Percentiles rank a stretch among this genome's conserved stretches.
Evolutionary conservation across 78 protist species (phyloP).

Genomic region (Emiliania huxleyi): DNA sequence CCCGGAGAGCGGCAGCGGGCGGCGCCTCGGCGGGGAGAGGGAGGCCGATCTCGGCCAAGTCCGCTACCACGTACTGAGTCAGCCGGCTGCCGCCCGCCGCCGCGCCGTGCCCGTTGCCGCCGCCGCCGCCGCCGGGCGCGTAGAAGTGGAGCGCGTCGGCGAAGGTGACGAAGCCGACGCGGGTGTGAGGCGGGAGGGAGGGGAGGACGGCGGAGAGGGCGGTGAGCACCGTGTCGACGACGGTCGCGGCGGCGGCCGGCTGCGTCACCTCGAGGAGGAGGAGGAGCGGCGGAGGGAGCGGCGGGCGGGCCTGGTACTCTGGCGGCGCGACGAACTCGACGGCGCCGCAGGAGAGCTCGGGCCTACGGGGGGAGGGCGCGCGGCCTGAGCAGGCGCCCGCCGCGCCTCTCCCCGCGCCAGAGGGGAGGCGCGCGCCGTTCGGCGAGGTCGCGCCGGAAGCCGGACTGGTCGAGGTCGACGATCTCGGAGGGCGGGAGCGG

Average conservation of each 20-base stretch:
- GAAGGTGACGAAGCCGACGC: conserved; percentile 52
- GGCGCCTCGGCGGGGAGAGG: conserved; percentile 49
- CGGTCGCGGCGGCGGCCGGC: neutral
- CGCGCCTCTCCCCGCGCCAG: no score
- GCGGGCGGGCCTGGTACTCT: conserved; percentile 5
- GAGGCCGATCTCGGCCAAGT: conserved; percentile 50
- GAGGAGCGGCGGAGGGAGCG: neutral
- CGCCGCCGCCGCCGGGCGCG: neutral
- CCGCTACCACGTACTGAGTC: conserved; percentile 38
- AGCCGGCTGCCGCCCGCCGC: neutral
- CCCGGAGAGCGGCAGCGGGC: no score
- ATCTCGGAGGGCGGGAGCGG: neutral
- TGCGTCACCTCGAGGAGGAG: neutral
- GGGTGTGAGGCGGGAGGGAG: neutral
- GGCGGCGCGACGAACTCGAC: neutral
- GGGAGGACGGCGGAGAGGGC: neutral
- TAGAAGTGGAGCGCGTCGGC: conserved; percentile 57
- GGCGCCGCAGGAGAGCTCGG: conserved; percentile 25
- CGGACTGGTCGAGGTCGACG: neutral
- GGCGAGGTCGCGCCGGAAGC: neutral
- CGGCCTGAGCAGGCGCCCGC: no score
- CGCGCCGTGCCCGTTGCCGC: no score
- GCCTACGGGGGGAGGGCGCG: no score
- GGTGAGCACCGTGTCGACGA: neutral
- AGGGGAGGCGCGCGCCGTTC: no score